These are phyloP conservation scores for Firmiana major DNA, from an alignment of 345 rosid species.

Conservation along the genomic window DNA sequence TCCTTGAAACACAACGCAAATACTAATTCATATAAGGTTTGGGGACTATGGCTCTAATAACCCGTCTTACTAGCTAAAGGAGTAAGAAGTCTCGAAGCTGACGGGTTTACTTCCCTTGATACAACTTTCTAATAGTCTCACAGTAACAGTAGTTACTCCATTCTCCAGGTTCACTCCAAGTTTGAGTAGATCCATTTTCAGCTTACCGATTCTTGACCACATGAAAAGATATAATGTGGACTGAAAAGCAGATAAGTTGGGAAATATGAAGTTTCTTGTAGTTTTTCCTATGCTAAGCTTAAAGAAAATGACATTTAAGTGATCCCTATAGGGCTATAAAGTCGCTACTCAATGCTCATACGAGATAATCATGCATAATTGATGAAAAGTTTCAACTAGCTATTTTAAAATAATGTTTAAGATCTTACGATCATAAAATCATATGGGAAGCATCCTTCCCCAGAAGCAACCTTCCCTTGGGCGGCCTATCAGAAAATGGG, in stretches of 20 bases:
- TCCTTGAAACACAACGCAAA: too few species aligned
- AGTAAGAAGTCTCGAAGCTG: background rate
- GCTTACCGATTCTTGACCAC: background rate
- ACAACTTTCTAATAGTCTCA: background rate
- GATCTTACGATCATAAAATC: background rate
- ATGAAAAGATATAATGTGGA: background rate
- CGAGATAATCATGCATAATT: background rate
- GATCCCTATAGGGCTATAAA: background rate
- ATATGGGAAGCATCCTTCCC: background rate
- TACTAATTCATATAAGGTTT: too few species aligned
- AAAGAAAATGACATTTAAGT: background rate
- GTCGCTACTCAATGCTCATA: background rate
- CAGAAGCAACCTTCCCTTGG: background rate
- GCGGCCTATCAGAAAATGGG: background rate
- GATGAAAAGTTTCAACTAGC: background rate
- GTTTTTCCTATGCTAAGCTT: background rate
- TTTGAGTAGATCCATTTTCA: background rate
- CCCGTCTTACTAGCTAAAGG: too few species aligned
- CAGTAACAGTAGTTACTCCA: background rate
- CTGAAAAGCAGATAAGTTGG: background rate
- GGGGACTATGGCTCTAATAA: too few species aligned
- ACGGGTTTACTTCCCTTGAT: background rate
- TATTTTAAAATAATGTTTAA: background rate
- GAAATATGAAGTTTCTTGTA: background rate
- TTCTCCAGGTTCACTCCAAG: background rate